Evolutionary conservation across 306 rosid species (phyloP).

Genomic region (Quercus gilva): DNA sequence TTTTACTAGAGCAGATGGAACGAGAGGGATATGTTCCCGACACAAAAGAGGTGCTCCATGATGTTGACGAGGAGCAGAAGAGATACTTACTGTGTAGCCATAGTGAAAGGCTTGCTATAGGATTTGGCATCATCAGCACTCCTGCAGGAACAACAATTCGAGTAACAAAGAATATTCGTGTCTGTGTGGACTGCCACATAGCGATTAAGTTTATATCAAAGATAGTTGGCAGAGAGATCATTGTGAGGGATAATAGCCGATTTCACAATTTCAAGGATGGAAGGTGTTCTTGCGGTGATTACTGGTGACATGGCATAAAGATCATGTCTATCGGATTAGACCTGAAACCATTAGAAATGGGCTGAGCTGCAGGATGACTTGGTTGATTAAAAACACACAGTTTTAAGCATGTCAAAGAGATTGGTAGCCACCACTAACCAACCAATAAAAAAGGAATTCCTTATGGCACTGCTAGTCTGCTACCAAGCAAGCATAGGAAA

Average conservation of each 20-base stretch:
- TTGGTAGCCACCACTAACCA: not conserved
- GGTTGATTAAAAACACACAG: not conserved
- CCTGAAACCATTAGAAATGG: not conserved
- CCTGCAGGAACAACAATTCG: slow-evolving; percentile 73
- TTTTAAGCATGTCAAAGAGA: not conserved
- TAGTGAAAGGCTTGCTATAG: slow-evolving; percentile 89
- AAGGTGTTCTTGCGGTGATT: slow-evolving; percentile 65
- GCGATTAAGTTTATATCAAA: slow-evolving; percentile 72
- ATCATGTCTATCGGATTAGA: not conserved
- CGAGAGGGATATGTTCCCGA: slow-evolving; percentile 62
- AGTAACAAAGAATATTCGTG: slow-evolving; percentile 71
- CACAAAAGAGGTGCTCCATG: slow-evolving; percentile 69
- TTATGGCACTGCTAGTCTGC: not conserved
- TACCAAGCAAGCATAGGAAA: not conserved
- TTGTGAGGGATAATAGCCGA: slow-evolving; percentile 80
- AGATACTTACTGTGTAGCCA: slow-evolving; percentile 50
- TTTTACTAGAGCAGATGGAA: slow-evolving; percentile 75
- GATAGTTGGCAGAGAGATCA: slow-evolving; percentile 75
- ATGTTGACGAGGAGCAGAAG: slow-evolving; percentile 80
- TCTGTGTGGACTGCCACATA: slow-evolving; percentile 73
- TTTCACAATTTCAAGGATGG: slow-evolving; percentile 85
- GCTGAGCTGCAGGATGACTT: not conserved
- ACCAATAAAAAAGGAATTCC: not conserved
- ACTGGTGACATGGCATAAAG: slow-evolving; percentile 43
- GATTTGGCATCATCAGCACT: slow-evolving; percentile 80